Evolutionary conservation across 1,284 basidiomycete genomes (phyloP).

Genomic region (Sanghuangporus weigelae): DNA sequence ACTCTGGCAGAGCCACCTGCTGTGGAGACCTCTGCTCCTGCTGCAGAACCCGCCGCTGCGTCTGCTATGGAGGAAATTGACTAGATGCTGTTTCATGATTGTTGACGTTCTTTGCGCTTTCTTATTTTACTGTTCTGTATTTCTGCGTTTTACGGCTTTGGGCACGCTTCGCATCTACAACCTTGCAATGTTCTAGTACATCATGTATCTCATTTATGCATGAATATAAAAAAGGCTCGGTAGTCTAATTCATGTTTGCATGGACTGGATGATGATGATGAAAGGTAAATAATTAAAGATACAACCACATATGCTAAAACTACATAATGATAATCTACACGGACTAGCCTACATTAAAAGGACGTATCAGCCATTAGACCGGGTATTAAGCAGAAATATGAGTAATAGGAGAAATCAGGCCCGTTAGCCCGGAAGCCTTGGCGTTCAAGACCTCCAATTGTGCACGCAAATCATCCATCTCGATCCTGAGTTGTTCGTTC

Average conservation of each 20-base stretch:
- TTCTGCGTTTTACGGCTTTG: slow-evolving; percentile 6
- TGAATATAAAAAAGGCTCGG: background rate
- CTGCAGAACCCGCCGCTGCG: slow-evolving; percentile 44
- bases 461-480: slow-evolving; percentile 65
- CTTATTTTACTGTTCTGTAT: slow-evolving; percentile 6
- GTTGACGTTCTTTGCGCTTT: slow-evolving; percentile 11
- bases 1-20: slow-evolving; percentile 25
- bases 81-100: slow-evolving; percentile 32
- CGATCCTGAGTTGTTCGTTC: slow-evolving; percentile 53
- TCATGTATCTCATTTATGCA: slow-evolving; percentile 1
- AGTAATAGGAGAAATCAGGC: slow-evolving; percentile 28
- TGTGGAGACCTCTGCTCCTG: slow-evolving; percentile 40
- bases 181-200: slow-evolving; percentile 6
- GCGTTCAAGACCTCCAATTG: slow-evolving; percentile 64
- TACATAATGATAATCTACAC: too few relatives aligned
- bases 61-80: slow-evolving; percentile 88
- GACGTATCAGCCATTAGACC: too few relatives aligned
- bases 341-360: too few relatives aligned
- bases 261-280: too few relatives aligned
- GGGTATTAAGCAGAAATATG: background rate
- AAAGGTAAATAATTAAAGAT: too few relatives aligned
- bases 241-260: background rate
- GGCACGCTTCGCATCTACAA: slow-evolving; percentile 5
- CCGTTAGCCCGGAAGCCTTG: slow-evolving; percentile 42
- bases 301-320: too few relatives aligned